Percentiles rank a stretch among this genome's conserved stretches.
Conservation (phyloP, 1,284 basidiomycete species). For the Schizophyllum commune region DNA sequence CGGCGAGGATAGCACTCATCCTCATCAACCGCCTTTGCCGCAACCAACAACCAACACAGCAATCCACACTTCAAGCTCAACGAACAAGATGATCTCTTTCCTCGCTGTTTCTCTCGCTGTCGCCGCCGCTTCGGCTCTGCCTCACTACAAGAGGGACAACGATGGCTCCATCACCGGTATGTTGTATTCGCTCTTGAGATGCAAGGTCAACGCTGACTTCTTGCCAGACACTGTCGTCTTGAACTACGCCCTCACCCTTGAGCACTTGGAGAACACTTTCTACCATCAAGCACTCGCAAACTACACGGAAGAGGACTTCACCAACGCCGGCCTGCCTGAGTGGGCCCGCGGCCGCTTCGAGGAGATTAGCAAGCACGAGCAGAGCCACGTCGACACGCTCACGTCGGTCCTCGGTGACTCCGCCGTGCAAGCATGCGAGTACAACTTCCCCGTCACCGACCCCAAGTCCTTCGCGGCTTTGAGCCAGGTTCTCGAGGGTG, state of each 20-base stretch:
- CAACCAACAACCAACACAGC: no score
- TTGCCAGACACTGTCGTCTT: constrained; percentile 22
- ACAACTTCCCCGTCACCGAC: constrained; percentile 49
- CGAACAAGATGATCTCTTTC: no score
- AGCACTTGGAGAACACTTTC: constrained; percentile 65
- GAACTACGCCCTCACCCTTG: constrained; percentile 54
- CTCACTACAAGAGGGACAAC: no score
- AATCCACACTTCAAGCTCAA: no score
- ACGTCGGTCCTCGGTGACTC: constrained; percentile 43
- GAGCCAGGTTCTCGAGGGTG: constrained; percentile 48
- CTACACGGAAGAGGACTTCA: constrained; percentile 44
- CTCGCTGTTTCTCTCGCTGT: no score
- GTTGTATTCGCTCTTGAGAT: no score
- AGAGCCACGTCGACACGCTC: constrained; percentile 33
- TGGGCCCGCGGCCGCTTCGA: constrained; percentile 43
- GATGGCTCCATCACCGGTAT: no score
- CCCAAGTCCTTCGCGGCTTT: constrained; percentile 44
- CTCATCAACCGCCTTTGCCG: no score
- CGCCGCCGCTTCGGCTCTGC: no score
- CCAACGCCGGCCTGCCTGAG: constrained; percentile 38
- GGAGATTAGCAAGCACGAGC: constrained; percentile 56
- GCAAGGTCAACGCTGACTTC: not conserved
- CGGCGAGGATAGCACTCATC: no score
- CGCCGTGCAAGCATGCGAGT: constrained; percentile 47
- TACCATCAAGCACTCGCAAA: constrained; percentile 39